phyloP scores from a whole-genome alignment of 306 rosid species.

The Dryas drummondii region DNA sequence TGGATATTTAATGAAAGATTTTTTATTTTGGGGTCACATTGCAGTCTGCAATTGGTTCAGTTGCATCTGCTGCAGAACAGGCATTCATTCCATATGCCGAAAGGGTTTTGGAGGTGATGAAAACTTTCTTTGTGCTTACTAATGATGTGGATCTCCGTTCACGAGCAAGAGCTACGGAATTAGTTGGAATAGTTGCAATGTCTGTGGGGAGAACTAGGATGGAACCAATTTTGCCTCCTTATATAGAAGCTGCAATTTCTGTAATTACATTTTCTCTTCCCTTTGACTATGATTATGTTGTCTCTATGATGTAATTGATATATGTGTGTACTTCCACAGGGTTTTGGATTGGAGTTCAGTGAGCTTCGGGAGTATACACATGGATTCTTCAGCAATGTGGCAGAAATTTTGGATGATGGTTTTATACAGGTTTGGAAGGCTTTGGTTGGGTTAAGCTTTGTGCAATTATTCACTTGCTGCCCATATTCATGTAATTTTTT shows the following conservation, averaged over 20 bases:
- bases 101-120: slow-evolving; percentile 92
- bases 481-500: slow-evolving; percentile 27
- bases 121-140: slow-evolving; percentile 85
- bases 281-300: slow-evolving; percentile 13
- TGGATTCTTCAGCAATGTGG: slow-evolving; percentile 95
- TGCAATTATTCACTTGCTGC: slow-evolving; percentile 23
- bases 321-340: slow-evolving; percentile 51
- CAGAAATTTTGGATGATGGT: slow-evolving; percentile 85
- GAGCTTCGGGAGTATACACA: slow-evolving; percentile 98
- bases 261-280: slow-evolving; percentile 48
- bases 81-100: slow-evolving; percentile 96
- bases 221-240: slow-evolving; percentile 91
- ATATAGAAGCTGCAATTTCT: slow-evolving; percentile 89
- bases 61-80: slow-evolving; percentile 95
- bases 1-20: slow-evolving; percentile 23
- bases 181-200: slow-evolving; percentile 99
- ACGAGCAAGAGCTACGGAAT: slow-evolving; percentile 96
- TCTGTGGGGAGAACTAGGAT: slow-evolving; percentile 81
- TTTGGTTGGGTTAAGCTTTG: slow-evolving; percentile 22
- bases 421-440: slow-evolving; percentile 67
- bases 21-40: slow-evolving; percentile 21
- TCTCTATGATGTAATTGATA: slow-evolving; percentile 15
- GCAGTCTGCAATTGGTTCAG: slow-evolving; percentile 99
- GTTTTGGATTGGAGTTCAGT: slow-evolving; percentile 86
- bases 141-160: slow-evolving; percentile 90